These are phyloP conservation scores for sunflower (Helianthus annuus) DNA, from an alignment of 129 eudicot genomes.

Conservation along the genomic window HanXRQr2.0-SUNRISE NC_035435.2:135856472-135856971, in stretches of 20 bases:
- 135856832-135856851: constrained; percentile 4
- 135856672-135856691: constrained; percentile 90
- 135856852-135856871: background rate
- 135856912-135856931: background rate
- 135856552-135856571: background rate
- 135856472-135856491: constrained; percentile 57
- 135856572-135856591: background rate
- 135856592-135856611: background rate
- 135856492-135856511: constrained; percentile 53
- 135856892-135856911: background rate
- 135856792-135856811: constrained; percentile 35
- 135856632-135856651: constrained; percentile 26
- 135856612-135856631: background rate
- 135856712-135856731: constrained; percentile 99
- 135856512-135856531: constrained; percentile 46
- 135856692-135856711: constrained; percentile 97
- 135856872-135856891: constrained; percentile 1
- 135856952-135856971: background rate
- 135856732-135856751: constrained; percentile 62
- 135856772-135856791: constrained; percentile 90
- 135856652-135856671: constrained; percentile 57
- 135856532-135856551: constrained; percentile 43
- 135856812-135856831: constrained; percentile 14
- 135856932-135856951: too few species aligned
- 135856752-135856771: constrained; percentile 52